A percentile compares a stretch with the other conserved stretches of the same genome.
These are phyloP conservation scores for Penicillium turbatum DNA, from an alignment of 495 filamentous ascomycete species.

Conservation along the genomic window DNA sequence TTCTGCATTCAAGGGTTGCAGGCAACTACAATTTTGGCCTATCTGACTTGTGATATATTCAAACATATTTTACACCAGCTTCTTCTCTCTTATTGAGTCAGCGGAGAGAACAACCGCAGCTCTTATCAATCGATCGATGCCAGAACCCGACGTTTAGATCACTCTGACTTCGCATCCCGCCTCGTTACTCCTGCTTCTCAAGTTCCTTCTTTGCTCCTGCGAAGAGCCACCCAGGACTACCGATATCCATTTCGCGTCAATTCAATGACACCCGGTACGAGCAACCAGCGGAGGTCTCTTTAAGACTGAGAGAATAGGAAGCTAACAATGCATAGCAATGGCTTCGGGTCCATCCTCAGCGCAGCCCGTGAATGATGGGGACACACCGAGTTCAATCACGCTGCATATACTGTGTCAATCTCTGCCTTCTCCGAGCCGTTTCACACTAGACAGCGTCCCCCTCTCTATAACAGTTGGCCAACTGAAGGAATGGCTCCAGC, in stretches of 20 bases:
- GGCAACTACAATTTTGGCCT: slow-evolving; percentile 1
- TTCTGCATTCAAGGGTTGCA: background rate
- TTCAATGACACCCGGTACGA: background rate
- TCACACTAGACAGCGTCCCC: slow-evolving; percentile 51
- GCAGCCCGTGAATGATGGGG: background rate
- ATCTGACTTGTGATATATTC: background rate
- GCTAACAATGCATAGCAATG: background rate
- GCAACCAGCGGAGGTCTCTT: background rate
- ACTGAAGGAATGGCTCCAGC: slow-evolving; percentile 57
- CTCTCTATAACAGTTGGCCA: slow-evolving; percentile 54
- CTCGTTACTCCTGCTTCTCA: too few species aligned
- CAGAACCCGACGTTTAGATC: background rate
- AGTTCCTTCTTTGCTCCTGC: too few species aligned
- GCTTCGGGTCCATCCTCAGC: background rate
- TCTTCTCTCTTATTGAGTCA: background rate
- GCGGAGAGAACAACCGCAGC: background rate
- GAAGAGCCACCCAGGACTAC: too few species aligned
- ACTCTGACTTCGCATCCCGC: background rate
- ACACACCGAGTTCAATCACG: slow-evolving; percentile 35
- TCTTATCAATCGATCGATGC: background rate
- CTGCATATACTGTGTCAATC: slow-evolving; percentile 65
- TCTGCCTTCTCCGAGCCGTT: slow-evolving; percentile 47
- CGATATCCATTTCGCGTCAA: background rate
- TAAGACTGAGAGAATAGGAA: background rate
- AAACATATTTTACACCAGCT: background rate